Evolutionary conservation across 768 basidiomycete species (phyloP).

Genomic region (Mycena latifolia): DNA sequence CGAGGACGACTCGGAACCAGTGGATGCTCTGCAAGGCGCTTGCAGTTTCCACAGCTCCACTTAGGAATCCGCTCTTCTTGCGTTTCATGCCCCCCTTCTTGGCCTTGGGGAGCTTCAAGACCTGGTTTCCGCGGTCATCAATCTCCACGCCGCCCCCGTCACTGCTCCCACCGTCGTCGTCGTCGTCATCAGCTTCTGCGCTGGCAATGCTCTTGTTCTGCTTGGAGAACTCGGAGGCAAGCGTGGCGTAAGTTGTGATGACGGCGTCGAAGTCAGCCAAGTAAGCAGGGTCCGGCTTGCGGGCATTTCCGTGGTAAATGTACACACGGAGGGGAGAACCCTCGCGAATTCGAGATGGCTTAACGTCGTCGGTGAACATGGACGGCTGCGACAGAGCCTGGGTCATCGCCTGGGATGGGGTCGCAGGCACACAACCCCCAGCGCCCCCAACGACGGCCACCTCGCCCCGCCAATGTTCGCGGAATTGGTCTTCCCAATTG

Average conservation of each 20-base stretch:
- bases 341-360: conserved; percentile 53
- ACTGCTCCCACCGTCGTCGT: conserved; percentile 75
- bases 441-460: conserved; percentile 87
- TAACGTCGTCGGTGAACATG: conserved; percentile 47
- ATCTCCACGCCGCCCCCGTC: conserved; percentile 72
- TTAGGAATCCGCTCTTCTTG: conserved; percentile 62
- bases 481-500: conserved; percentile 99
- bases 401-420: conserved; percentile 49
- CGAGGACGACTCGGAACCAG: conserved; percentile 96
- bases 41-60: conserved; percentile 57
- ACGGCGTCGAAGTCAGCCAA: conserved; percentile 96
- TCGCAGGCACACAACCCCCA: conserved; percentile 59
- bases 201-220: conserved; percentile 76
- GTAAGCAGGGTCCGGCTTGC: conserved; percentile 87
- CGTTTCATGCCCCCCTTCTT: conserved; percentile 80
- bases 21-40: conserved; percentile 94
- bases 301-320: conserved; percentile 94
- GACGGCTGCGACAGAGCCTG: conserved; percentile 50
- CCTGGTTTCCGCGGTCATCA: conserved; percentile 75
- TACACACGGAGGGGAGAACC: conserved; percentile 84
- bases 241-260: conserved; percentile 96
- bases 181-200: conserved; percentile 71
- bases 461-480: conserved; percentile 95
- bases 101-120: conserved; percentile 69
- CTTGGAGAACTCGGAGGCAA: conserved; percentile 95